phyloP scores from a whole-genome alignment of 495 filamentous ascomycete genomes.

The Penicillium lividum region DNA sequence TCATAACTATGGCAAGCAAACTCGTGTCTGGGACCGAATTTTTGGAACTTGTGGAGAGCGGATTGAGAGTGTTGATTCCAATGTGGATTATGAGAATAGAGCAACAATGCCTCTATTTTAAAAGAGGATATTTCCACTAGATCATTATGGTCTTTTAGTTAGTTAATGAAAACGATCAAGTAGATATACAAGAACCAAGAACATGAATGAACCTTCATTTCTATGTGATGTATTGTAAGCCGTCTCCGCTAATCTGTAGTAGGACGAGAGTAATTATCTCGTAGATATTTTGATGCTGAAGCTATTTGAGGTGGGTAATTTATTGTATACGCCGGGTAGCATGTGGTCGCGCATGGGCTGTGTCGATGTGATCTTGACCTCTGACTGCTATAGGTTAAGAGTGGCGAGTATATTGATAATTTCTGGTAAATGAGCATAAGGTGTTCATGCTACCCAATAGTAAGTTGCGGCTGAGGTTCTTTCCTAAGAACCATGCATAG shows the following conservation, averaged over 20 bases:
- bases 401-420: neutral
- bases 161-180: too few relatives aligned
- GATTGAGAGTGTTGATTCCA: constrained; percentile 26
- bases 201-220: too few relatives aligned
- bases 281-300: constrained; percentile 11
- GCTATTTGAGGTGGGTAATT: neutral
- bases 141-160: neutral
- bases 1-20: constrained; percentile 43
- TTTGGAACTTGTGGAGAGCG: constrained; percentile 34
- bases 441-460: neutral
- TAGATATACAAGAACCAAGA: too few relatives aligned
- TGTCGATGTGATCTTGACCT: constrained; percentile 3
- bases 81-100: constrained; percentile 36
- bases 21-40: constrained; percentile 37
- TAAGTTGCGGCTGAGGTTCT: neutral
- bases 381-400: neutral
- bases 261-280: too few relatives aligned
- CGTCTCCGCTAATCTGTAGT: too few relatives aligned
- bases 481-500: neutral
- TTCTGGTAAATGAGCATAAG: neutral
- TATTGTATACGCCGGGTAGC: constrained; percentile 8
- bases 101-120: constrained; percentile 15
- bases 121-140: neutral
- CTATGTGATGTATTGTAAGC: too few relatives aligned
- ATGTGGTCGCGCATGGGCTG: constrained; percentile 19